These are phyloP conservation scores for Hypoxylon cercidicola DNA, from an alignment of 495 filamentous ascomycete species.

Conservation along the genomic window DNA sequence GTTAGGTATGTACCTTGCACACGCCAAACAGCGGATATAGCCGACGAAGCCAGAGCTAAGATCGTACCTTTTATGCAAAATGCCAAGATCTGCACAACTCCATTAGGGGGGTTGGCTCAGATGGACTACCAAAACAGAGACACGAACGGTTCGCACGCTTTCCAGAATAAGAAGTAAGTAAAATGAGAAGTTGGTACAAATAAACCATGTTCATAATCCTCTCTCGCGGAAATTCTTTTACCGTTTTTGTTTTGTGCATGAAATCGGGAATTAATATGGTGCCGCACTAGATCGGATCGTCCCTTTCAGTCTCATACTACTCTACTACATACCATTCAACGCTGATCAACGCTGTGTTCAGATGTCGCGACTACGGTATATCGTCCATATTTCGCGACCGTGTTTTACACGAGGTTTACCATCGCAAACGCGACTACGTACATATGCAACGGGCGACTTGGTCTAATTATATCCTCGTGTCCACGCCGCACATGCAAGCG, in stretches of 20 bases:
- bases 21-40: too few species aligned
- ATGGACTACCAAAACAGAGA: too few species aligned
- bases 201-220: constrained; percentile 7
- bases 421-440: too few species aligned
- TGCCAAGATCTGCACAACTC: background rate
- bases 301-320: too few species aligned
- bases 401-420: too few species aligned
- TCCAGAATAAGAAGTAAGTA: constrained; percentile 23
- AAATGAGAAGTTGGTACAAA: constrained; percentile 1
- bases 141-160: background rate
- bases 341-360: background rate
- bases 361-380: too few species aligned
- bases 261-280: constrained; percentile 4
- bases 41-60: background rate
- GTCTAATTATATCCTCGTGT: too few species aligned
- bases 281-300: constrained; percentile 2
- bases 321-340: background rate
- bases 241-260: background rate
- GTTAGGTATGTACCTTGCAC: too few species aligned
- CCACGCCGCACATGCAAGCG: too few species aligned
- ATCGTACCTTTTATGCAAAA: background rate
- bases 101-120: too few species aligned
- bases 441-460: too few species aligned
- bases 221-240: constrained; percentile 1
- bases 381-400: too few species aligned